A percentile compares a stretch with the other conserved stretches of the same genome.
Conservation (phyloP, 139 green algal species). For the Ulvella scutata region DNA sequence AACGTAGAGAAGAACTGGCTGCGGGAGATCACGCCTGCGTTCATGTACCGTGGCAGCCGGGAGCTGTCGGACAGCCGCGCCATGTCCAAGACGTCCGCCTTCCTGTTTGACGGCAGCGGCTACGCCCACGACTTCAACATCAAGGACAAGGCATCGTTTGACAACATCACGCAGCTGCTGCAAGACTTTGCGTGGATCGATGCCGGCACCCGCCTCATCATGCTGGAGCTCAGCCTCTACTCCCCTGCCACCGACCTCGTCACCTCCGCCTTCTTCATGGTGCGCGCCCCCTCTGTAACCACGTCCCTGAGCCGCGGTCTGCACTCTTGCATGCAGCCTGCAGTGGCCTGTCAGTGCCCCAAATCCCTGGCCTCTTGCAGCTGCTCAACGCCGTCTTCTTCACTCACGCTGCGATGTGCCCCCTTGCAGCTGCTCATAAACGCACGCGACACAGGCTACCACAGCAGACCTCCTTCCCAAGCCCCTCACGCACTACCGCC, state of each 20-base stretch:
- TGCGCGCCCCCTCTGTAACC: background rate
- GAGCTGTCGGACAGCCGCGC: background rate
- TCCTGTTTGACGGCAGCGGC: background rate
- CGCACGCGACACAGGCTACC: too few species aligned
- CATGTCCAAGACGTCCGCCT: background rate
- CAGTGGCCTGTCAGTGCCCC: too few species aligned
- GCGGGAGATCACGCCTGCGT: background rate
- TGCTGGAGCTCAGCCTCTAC: constrained; percentile 3
- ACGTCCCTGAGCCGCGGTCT: background rate
- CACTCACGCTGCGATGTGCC: too few species aligned
- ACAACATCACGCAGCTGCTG: background rate
- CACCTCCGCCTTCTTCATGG: background rate
- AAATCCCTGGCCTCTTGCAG: too few species aligned
- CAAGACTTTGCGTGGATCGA: background rate
- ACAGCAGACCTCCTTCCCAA: too few species aligned
- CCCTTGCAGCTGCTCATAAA: too few species aligned
- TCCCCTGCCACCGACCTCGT: background rate
- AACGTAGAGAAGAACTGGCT: background rate
- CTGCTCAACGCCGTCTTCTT: too few species aligned
- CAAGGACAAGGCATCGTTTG: background rate
- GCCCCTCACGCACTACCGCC: too few species aligned
- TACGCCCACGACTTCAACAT: background rate
- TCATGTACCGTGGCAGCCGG: background rate
- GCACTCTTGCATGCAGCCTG: too few species aligned
- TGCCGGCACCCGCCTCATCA: background rate